phyloP scores from a whole-genome alignment of 1,284 basidiomycete genomes.

The Cystobasidiaceae sp. region DNA sequence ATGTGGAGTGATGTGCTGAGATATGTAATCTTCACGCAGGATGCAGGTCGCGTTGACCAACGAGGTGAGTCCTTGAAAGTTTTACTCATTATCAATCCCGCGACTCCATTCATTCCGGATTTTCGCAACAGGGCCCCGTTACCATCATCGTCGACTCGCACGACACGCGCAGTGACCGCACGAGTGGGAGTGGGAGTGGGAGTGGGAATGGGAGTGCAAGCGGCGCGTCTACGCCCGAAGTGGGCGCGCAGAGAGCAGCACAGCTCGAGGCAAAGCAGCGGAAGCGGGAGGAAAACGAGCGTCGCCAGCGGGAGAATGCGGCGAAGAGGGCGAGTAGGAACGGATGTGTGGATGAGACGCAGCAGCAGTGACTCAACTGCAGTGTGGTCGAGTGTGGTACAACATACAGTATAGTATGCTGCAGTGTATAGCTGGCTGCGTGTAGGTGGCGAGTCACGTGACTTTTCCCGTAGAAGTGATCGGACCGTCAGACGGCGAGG shows the following conservation, averaged over 20 bases:
- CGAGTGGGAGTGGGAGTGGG: not conserved
- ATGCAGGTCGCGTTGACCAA: conserved; percentile 40
- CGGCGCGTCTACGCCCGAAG: conserved; percentile 1
- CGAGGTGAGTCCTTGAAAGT: conserved; percentile 28
- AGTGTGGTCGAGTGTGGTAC: not conserved
- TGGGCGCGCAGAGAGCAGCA: conserved; percentile 2
- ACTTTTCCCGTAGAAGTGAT: too few relatives aligned
- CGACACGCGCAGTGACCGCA: not conserved
- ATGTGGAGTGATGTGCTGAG: not conserved
- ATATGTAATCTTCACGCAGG: conserved; percentile 14
- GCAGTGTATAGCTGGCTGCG: not conserved
- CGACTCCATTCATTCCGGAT: too few relatives aligned
- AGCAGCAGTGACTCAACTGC: too few relatives aligned
- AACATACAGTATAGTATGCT: not conserved
- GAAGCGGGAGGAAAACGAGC: conserved; percentile 26
- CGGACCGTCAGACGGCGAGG: too few relatives aligned
- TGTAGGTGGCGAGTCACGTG: too few relatives aligned
- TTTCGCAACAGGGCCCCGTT: conserved; percentile 37
- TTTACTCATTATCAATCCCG: not conserved
- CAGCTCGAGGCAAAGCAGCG: conserved; percentile 22
- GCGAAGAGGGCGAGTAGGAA: conserved; percentile 4
- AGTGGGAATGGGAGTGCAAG: not conserved
- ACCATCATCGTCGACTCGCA: conserved; percentile 39
- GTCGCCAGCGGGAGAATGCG: conserved; percentile 15
- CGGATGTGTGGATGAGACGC: not conserved